Conservation (phyloP, 2,329 filamentous ascomycete genomes). For the Trichophyton benhamiae region DNA sequence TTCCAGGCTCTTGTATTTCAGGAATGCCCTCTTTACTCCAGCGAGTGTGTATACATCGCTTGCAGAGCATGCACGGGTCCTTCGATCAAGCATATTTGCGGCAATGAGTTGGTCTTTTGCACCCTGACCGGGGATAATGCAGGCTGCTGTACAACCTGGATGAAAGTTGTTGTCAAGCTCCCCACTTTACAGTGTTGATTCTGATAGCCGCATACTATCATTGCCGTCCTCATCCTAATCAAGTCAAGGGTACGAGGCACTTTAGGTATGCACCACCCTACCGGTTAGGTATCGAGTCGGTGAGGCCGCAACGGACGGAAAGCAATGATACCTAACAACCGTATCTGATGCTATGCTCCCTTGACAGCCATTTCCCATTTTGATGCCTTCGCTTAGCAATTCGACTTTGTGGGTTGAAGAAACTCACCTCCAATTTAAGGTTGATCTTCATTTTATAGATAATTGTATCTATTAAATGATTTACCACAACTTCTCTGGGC, state of each 20-base stretch:
- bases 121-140: background rate
- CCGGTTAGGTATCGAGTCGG: conserved; percentile 3
- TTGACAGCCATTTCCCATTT: background rate
- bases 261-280: conserved; percentile 1
- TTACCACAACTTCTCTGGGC: background rate
- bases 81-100: background rate
- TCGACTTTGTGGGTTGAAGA: background rate
- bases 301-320: background rate
- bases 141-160: background rate
- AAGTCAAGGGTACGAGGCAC: background rate
- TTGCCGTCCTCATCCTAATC: background rate
- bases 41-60: background rate
- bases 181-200: background rate
- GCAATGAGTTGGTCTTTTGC: background rate
- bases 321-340: conserved; percentile 3
- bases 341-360: background rate
- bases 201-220: background rate
- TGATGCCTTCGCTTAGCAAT: background rate
- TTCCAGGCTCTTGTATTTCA: background rate
- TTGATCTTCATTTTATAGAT: background rate
- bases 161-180: conserved; percentile 1
- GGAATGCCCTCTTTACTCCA: background rate
- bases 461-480: background rate
- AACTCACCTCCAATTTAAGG: background rate
- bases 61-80: background rate